Percentiles rank a stretch among this genome's conserved stretches.
These are phyloP conservation scores for Saksenaea oblongispora DNA, from an alignment of 371 early-diverging fungal genomes.

Conservation along the genomic window DNA sequence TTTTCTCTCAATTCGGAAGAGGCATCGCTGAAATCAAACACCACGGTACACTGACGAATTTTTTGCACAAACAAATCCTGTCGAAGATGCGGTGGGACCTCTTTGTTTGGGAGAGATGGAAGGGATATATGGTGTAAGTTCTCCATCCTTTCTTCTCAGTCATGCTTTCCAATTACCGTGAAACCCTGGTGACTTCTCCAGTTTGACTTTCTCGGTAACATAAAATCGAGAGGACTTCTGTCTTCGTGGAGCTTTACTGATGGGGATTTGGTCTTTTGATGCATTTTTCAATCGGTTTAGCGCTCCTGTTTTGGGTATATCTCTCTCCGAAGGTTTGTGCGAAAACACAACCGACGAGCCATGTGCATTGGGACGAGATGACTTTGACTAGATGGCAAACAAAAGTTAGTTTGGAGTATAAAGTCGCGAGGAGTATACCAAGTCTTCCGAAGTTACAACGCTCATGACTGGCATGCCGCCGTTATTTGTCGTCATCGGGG, in stretches of 20 bases:
- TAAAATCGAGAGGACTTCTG: slow-evolving; percentile 86
- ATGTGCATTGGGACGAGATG: neutral
- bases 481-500: neutral
- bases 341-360: slow-evolving; percentile 19
- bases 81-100: slow-evolving; percentile 72
- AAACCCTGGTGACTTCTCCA: slow-evolving; percentile 74
- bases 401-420: neutral
- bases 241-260: slow-evolving; percentile 79
- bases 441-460: neutral
- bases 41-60: slow-evolving; percentile 82
- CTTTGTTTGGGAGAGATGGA: slow-evolving; percentile 32
- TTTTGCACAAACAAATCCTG: slow-evolving; percentile 84
- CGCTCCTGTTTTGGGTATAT: slow-evolving; percentile 71
- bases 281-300: slow-evolving; percentile 75
- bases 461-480: neutral
- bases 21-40: slow-evolving; percentile 92
- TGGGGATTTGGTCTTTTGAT: slow-evolving; percentile 78
- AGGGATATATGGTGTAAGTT: slow-evolving; percentile 2
- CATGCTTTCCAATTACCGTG: slow-evolving; percentile 55
- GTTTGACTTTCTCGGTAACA: slow-evolving; percentile 74
- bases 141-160: neutral
- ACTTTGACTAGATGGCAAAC: neutral
- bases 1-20: slow-evolving; percentile 86
- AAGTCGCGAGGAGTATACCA: neutral
- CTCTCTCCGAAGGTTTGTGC: slow-evolving; percentile 26